A percentile compares a stretch with the other conserved stretches of the same genome.
Conservation (phyloP, 805 yeast genomes). For the Ogataea nonfermentans region DNA sequence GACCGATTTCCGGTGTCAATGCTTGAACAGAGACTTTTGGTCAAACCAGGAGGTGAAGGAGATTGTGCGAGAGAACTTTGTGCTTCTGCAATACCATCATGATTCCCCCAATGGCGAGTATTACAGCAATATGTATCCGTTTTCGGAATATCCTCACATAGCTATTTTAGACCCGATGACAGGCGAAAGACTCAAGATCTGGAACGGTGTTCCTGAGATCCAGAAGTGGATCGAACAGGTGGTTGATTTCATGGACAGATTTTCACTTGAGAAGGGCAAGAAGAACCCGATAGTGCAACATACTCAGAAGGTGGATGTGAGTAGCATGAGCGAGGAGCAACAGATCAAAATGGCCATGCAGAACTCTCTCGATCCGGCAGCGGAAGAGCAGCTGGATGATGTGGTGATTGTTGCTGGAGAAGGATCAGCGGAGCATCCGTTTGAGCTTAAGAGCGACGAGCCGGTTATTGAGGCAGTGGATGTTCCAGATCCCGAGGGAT, state of each 20-base stretch:
- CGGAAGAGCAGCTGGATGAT: slow-evolving; percentile 28
- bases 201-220: slow-evolving; percentile 69
- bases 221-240: slow-evolving; percentile 65
- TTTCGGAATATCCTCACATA: slow-evolving; percentile 76
- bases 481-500: slow-evolving; percentile 60
- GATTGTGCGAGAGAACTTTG: slow-evolving; percentile 61
- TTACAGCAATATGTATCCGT: slow-evolving; percentile 71
- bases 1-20: slow-evolving; percentile 83
- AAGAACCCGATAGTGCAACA: slow-evolving; percentile 66
- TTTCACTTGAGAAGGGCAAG: slow-evolving; percentile 61
- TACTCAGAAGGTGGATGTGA: slow-evolving; percentile 59
- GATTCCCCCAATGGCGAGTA: slow-evolving; percentile 74
- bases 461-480: slow-evolving; percentile 29
- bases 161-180: slow-evolving; percentile 93
- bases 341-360: slow-evolving; percentile 75
- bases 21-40: slow-evolving; percentile 93
- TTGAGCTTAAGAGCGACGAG: slow-evolving; percentile 5
- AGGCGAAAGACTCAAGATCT: slow-evolving; percentile 79
- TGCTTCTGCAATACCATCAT: slow-evolving; percentile 81
- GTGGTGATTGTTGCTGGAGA: slow-evolving; percentile 25
- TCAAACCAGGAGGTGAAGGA: slow-evolving; percentile 63
- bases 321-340: slow-evolving; percentile 73
- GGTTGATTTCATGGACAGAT: slow-evolving; percentile 62
- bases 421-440: slow-evolving; percentile 6
- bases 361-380: slow-evolving; percentile 46